Base-by-base conservation (phyloP, 2,329 filamentous ascomycete genomes). In the Xylaria sp. region DNA sequence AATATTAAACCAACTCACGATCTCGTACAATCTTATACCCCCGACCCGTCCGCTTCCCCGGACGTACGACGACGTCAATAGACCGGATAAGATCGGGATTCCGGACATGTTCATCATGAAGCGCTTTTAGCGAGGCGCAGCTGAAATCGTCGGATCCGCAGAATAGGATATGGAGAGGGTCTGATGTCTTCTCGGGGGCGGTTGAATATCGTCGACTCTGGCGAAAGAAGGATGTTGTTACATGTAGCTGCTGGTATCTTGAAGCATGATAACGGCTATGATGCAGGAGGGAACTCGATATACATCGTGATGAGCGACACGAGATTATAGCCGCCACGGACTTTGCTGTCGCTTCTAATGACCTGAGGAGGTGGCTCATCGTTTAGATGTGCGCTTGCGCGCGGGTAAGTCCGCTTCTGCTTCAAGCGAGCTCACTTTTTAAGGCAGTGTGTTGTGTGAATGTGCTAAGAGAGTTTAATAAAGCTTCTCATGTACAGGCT, bases 101-200 rank as follows among this genome's bases (percentile, higher is more conserved):
- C 61, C 75, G 76, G 30, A 78, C 68, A 60, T 89, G 85, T 76
- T 93, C 91, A 5, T 81, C 76, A 73, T 91, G 79, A 39, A 99
- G 82, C 6, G 92, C 91, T 66, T 82, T 82, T 58, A 99, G 83
- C 1, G 93, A 93, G 60, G 86, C 87, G 75, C 91, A 91, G 82
- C 95, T 97, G 80, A 98, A 97, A 2, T 90, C 85, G 79, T 99
- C 96, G 3, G 95, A 96, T 70, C 96, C 96, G 81, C 94, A 98
- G 81, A 97, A 99, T 4, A 99, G 86, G 62, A 99, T 93, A 39
- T 90, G 87, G 36, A 99, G 84, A 3, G 93, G 92, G 4, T 89
- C 84, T 0, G 84, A 82, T 25, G 6, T 39, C 50, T 64, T 65
- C 55, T 59, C 28, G 1, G 53, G 30, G 4, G 5, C 10, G 0